Base-by-base conservation (phyloP, 768 basidiomycete genomes). In the Leccinum disarticulatum region DNA sequence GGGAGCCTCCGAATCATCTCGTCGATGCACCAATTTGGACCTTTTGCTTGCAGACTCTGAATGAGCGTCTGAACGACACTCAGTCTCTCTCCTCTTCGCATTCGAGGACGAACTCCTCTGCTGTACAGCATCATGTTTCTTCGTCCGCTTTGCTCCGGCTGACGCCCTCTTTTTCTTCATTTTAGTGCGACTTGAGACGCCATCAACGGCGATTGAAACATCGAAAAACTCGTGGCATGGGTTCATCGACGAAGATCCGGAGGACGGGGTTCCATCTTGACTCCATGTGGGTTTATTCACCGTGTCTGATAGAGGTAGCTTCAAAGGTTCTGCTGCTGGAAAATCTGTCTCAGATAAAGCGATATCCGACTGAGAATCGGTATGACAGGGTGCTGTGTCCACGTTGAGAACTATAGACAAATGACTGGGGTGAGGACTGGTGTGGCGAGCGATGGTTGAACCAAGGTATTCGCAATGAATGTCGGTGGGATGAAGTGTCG, bases 31-130 rank as follows among this genome's bases (percentile, higher is more conserved):
- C n/a, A 55, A 11, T 17, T 56, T 73, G 25, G 54, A 35, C 53
- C 58, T 74, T 54, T 74, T 73, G 54, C 41, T 62, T 13, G 61
- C 41, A 54, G 61, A 71, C 22, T 66, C 62, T 4, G 51, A 33
- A 36, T 31, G 52, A n/a, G 38, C 41, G 13, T 54, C 49, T 3
- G 33, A 22, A 31, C 22, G 49, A 17, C 58, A 54, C 27, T 61
- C 61, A 7, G 43, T 25, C 4, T 35, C 13, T 35, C 55, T 54
- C 22, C 54, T 61, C 47, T 54, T 61, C n/a, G 46, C 6, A 4
- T 46, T 54, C 14, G 56, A 50, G 47, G 35, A 47, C 10, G 53
- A 31, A 17, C 25, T 54, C 10, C 46, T 22, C 0, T 62, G 55
- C n/a, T 52, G 55, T 13, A 43, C 28, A 31, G 28, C 41, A 48